These are phyloP conservation scores for Fusarium phyllophilum DNA, from an alignment of 2,329 filamentous ascomycete species.

Conservation along the genomic window DNA sequence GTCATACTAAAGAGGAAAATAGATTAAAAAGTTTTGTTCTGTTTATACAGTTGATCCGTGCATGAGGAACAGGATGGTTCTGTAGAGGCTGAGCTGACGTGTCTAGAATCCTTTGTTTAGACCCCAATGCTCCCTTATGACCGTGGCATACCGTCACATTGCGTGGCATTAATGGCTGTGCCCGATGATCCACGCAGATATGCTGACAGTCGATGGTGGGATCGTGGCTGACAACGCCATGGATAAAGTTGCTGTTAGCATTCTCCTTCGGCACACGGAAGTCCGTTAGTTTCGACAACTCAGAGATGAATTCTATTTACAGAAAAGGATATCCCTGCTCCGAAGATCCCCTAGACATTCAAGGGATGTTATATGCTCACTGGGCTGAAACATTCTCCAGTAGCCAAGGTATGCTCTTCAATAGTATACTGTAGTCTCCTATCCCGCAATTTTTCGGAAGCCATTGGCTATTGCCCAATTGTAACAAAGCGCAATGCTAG, in stretches of 20 bases:
- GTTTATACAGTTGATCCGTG: neutral
- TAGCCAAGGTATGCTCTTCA: constrained; percentile 6
- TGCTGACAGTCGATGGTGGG: constrained; percentile 24
- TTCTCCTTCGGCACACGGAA: constrained; percentile 10
- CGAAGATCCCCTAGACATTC: neutral
- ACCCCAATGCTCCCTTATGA: neutral
- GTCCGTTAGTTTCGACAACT: neutral
- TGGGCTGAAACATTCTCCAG: constrained; percentile 10
- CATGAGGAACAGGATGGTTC: neutral
- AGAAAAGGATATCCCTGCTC: constrained; percentile 1
- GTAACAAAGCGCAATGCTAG: neutral
- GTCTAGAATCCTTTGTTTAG: neutral
- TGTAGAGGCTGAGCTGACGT: constrained; percentile 4
- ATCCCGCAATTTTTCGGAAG: constrained; percentile 16
- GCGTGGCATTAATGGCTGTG: constrained; percentile 22
- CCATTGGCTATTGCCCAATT: neutral
- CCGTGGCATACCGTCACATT: neutral
- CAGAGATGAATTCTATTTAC: constrained; percentile 4
- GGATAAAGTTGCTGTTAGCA: neutral
- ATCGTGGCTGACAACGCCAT: constrained; percentile 30
- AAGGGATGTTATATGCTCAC: neutral
- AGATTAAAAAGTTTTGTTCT: neutral
- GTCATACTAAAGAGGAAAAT: neutral
- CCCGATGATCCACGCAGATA: constrained; percentile 22
- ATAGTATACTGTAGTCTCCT: neutral